phyloP scores from a whole-genome alignment of 805 yeast species.

The Candida silvatica region DNA sequence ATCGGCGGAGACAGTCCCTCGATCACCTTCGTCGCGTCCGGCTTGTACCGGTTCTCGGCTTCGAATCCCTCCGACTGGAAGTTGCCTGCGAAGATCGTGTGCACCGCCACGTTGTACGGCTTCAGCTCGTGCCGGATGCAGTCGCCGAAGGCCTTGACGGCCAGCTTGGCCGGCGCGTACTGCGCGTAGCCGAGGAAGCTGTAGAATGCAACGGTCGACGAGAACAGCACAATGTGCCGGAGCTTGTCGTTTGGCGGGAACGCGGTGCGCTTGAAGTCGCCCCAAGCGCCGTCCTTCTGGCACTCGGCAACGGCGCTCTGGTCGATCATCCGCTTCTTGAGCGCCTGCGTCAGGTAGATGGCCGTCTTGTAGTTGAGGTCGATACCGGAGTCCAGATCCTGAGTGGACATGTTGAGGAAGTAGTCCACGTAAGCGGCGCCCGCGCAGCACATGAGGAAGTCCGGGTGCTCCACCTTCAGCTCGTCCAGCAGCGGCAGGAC shows the following conservation, averaged over 20 bases:
- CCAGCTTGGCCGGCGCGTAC: slow-evolving; percentile 86
- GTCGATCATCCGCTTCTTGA: slow-evolving; percentile 25
- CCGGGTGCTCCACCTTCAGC: slow-evolving; percentile 39
- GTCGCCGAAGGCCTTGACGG: slow-evolving; percentile 67
- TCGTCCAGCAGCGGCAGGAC: slow-evolving; percentile 29
- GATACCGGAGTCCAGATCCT: slow-evolving; percentile 55
- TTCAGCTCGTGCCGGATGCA: slow-evolving; percentile 74
- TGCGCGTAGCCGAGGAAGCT: slow-evolving; percentile 89
- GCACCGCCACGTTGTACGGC: slow-evolving; percentile 59
- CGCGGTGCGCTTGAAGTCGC: background rate
- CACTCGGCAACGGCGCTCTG: slow-evolving; percentile 4
- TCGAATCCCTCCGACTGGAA: slow-evolving; percentile 81
- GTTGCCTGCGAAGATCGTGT: slow-evolving; percentile 81
- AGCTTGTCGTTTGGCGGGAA: background rate
- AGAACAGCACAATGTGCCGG: slow-evolving; percentile 52
- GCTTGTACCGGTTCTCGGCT: slow-evolving; percentile 78
- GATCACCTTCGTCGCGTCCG: slow-evolving; percentile 68
- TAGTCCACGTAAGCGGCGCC: slow-evolving; percentile 79
- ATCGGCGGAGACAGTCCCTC: slow-evolving; percentile 82
- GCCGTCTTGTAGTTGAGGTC: slow-evolving; percentile 67
- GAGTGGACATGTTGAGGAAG: slow-evolving; percentile 54
- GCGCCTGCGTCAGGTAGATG: slow-evolving; percentile 59
- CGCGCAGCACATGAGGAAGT: slow-evolving; percentile 76
- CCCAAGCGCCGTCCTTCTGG: background rate
- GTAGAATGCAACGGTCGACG: slow-evolving; percentile 75